phyloP scores from a whole-genome alignment of 495 filamentous ascomycete species.

The Pseudoneurospora amorphoporcata region DNA sequence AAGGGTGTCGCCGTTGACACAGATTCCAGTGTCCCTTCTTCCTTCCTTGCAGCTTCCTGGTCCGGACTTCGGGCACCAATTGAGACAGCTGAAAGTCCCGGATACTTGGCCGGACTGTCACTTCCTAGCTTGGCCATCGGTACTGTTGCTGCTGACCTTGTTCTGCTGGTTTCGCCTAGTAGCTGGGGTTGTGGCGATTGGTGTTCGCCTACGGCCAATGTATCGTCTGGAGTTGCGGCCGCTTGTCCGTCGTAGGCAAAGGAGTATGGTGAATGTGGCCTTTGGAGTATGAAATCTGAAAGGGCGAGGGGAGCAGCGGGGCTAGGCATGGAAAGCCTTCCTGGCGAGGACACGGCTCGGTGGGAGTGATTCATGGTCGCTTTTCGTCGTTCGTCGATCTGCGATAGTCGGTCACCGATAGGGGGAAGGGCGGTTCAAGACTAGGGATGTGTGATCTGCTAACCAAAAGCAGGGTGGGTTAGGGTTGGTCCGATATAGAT shows the following conservation, averaged over 20 bases:
- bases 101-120: not conserved
- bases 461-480: not conserved
- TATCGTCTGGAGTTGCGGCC: not conserved
- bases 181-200: not conserved
- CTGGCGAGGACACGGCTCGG: slow-evolving; percentile 5
- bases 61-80: not conserved
- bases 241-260: slow-evolving; percentile 9
- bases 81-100: not conserved
- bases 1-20: not conserved
- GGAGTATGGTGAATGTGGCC: slow-evolving; percentile 9
- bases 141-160: not conserved
- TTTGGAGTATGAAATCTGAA: slow-evolving; percentile 16
- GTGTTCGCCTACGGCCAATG: slow-evolving; percentile 2
- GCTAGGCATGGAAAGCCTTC: slow-evolving; percentile 7
- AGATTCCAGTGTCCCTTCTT: not conserved
- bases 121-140: not conserved
- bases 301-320: slow-evolving; percentile 14
- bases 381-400: not conserved
- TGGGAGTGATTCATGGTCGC: slow-evolving; percentile 15
- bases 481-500: not conserved
- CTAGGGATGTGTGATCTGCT: slow-evolving; percentile 1
- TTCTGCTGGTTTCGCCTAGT: not conserved
- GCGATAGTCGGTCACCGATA: not conserved
- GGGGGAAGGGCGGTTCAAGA: not conserved
- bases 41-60: not conserved